Base-by-base conservation (phyloP, 176 grass and related monocot genomes). In the Zizania latifolia region DNA sequence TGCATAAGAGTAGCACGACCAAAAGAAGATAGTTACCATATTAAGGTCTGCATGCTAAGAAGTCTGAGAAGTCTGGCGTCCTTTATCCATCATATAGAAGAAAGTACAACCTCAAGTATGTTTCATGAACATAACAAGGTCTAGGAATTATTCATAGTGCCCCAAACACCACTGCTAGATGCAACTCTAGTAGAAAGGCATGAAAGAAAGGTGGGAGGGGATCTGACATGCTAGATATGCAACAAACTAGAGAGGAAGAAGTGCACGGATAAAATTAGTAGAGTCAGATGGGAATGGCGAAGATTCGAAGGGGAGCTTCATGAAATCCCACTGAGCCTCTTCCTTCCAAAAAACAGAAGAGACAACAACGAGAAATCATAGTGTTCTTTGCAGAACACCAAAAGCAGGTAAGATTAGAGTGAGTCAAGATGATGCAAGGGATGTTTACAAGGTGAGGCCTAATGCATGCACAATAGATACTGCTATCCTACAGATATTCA, bases 281-380 rank as follows among this genome's bases (percentile, higher is more conserved):
- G 11, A 63, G 19, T 72, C 2, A 36, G 1, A 68, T 58, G 36
- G 10, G 29, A 64, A 40, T 31, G 34, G 34, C 16, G 15, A n/a
- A 72, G 46, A n/a, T 51, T 51, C n/a, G n/a, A n/a, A n/a, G 43
- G 37, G 24, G 81, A 39, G 21, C 16, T 63, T 63, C 65, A 71
- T 85, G 63, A 77, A 63, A 80, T 60, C 73, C 44, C 51, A 82
- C 64, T 71, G 75, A 58, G 78, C 79, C 61, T 82, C 84, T 87
- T 89, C 92, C 78, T 83, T 88, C 64, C 62, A 88, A 97, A 97
- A 91, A 82, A 66, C 83, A 80, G 88, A 90, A 97, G 90, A 90
- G 87, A 67, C 77, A 75, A 76, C 22, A 9, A 44, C 28, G 46
- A 77, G 62, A 74, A 22, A 92, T 35, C 58, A 36, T 55, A 62